Conservation (phyloP, 192 early-diverging fungal species). For the Umbelopsis sp. region DNA sequence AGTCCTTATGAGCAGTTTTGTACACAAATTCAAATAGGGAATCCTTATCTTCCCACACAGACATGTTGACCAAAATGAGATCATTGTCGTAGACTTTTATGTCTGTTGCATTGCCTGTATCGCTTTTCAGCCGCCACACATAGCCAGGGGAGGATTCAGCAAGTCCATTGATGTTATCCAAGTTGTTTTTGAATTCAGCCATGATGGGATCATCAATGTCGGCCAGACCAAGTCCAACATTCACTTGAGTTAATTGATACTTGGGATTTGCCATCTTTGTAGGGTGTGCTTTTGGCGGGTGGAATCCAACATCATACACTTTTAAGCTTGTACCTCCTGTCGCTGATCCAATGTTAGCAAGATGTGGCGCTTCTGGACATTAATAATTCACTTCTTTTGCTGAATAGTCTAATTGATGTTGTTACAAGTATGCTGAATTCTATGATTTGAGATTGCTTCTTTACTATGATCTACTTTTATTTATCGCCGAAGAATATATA, state of each 20-base stretch:
- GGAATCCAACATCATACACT: background rate
- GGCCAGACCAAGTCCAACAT: background rate
- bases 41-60: constrained; percentile 14
- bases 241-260: constrained; percentile 3
- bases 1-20: constrained; percentile 3
- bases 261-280: background rate
- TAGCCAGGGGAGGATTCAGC: constrained; percentile 1
- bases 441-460: no score
- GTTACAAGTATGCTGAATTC: no score
- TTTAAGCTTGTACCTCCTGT: background rate
- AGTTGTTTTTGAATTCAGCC: background rate
- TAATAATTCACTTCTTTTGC: no score
- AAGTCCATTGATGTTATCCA: constrained; percentile 5
- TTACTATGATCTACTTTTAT: no score
- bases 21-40: background rate
- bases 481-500: no score
- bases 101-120: constrained; percentile 4
- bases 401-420: no score
- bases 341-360: no score
- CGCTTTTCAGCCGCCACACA: background rate
- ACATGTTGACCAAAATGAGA: background rate
- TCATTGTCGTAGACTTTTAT: constrained; percentile 6
- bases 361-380: no score
- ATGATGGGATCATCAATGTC: background rate
- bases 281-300: background rate